Evolutionary conservation across 1,139 yeast genomes (phyloP), one percentile per base, ranked within the genome.

Genomic region (Meyerozyma sp.): DNA sequence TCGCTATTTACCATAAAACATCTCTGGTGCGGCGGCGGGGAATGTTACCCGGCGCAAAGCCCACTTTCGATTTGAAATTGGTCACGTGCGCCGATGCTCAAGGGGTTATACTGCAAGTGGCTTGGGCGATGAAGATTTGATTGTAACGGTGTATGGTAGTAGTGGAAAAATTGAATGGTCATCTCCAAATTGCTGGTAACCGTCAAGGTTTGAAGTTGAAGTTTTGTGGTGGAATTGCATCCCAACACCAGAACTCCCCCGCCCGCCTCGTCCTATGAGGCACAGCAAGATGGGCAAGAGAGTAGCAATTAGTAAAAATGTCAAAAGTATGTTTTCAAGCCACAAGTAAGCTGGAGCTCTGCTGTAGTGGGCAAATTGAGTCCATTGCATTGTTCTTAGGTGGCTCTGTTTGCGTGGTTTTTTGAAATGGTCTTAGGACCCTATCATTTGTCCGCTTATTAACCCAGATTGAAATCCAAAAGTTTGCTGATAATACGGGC

Each of bases 401-500:
- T 28, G 32, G 32, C 14, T 28, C 14, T 10, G 9, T 11, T 27
- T 27, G 9, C n/a, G 4, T 27, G 29, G 9, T 27, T 27, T 4
- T 11, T 27, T 27, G 2, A 16, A 16, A 27, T 27, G 9, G 9
- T 27, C 29, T 11, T 11, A 21, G 23, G 23, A 21, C 23, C 23
- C 23, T 21, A 2, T 6, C 23, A 21, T 8, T 21, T 6, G 10
- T 29, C 5, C 13, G 13, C 16, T 13, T 30, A 16, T 11, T 34
- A 34, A 34, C 27, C 11, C 52, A 49, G n/a, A 27, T 49, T 7
- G 65, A 75, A 44, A 69, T 71, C 42, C 62, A 66, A 39, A 68
- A 70, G 43, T 77, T 73, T 54, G 80, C 82, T 20, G 69, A 70
- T 42, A 66, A 70, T 36, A 66, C 71, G 44, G 87, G 87, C 30